phyloP scores from a whole-genome alignment of 805 yeast species.

The Nakazawaea laoshanensis region DNA sequence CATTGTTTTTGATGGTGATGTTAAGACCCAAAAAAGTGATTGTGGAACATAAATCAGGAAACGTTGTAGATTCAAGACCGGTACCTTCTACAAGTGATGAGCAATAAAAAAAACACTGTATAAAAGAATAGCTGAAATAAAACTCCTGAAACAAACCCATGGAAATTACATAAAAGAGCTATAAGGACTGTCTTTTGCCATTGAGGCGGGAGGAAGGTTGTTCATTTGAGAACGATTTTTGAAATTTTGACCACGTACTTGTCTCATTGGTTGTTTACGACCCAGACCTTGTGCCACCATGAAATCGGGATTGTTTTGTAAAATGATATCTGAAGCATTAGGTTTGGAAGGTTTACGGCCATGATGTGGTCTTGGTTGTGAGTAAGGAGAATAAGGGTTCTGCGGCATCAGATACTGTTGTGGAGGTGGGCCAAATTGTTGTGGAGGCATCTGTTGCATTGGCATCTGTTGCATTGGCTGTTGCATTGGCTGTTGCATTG shows the following conservation, averaged over 20 bases:
- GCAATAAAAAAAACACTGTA: neutral
- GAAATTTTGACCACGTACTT: conserved; percentile 14
- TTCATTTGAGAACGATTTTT: conserved; percentile 20
- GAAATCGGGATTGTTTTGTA: conserved; percentile 44
- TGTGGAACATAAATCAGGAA: neutral
- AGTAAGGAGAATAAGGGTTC: conserved; percentile 12
- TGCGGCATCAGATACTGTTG: conserved; percentile 16
- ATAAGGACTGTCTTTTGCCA: conserved; percentile 35
- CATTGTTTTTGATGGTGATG: conserved; percentile 60
- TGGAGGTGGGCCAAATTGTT: conserved; percentile 15
- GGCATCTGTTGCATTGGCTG: conserved; percentile 11
- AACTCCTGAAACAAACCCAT: neutral
- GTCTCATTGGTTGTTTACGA: conserved; percentile 11
- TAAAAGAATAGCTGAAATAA: neutral
- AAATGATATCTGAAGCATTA: conserved; percentile 30
- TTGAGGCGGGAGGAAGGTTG: conserved; percentile 29
- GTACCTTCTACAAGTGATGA: neutral
- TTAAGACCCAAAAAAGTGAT: conserved; percentile 41
- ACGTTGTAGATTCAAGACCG: neutral
- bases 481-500: conserved; percentile 15
- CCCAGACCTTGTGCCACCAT: conserved; percentile 14
- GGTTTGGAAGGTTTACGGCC: conserved; percentile 13
- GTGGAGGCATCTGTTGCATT: conserved; percentile 13
- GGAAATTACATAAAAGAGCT: conserved; percentile 15
- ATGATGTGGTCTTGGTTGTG: conserved; percentile 10